A percentile compares a stretch with the other conserved stretches of the same genome.
Conservation (phyloP, 352 stramenopile genomes). For the Phytophthora crassamura region DNA sequence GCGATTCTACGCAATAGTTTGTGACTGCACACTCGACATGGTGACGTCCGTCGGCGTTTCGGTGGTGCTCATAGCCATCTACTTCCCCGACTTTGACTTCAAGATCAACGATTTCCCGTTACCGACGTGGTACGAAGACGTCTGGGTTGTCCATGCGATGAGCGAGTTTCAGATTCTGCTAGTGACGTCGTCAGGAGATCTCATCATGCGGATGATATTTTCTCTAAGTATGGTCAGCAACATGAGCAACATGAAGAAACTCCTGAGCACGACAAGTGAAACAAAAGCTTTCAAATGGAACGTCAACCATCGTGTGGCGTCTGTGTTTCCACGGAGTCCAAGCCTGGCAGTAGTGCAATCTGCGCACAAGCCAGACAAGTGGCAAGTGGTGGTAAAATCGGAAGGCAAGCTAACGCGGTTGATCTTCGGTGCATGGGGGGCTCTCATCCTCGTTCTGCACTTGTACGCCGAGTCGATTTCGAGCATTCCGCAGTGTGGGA, state of each 20-base stretch:
- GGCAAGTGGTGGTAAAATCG: no score
- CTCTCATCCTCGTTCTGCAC: conserved; percentile 14
- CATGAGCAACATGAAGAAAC: conserved; percentile 27
- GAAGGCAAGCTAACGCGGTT: background rate
- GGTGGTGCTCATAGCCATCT: conserved; percentile 4
- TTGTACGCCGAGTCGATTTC: conserved; percentile 11
- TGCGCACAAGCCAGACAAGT: no score
- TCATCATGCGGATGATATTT: conserved; percentile 17
- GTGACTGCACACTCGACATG: conserved; percentile 31
- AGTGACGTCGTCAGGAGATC: conserved; percentile 24
- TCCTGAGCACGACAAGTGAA: conserved; percentile 10
- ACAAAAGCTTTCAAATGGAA: no score
- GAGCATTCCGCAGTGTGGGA: conserved; percentile 1
- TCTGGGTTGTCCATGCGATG: conserved; percentile 33
- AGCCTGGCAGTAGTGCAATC: no score
- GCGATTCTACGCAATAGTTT: conserved; percentile 34
- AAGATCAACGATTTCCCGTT: conserved; percentile 2
- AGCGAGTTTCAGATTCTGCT: conserved; percentile 41
- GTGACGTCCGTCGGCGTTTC: conserved; percentile 33
- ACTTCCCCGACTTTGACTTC: conserved; percentile 23
- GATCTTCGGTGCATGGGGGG: conserved; percentile 5
- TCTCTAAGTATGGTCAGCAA: conserved; percentile 18
- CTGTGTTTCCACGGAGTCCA: no score
- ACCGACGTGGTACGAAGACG: conserved; percentile 39
- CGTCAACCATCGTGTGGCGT: no score